phyloP scores from a whole-genome alignment of 176 grass and related monocot genomes.

The Paspalum vaginatum region DNA sequence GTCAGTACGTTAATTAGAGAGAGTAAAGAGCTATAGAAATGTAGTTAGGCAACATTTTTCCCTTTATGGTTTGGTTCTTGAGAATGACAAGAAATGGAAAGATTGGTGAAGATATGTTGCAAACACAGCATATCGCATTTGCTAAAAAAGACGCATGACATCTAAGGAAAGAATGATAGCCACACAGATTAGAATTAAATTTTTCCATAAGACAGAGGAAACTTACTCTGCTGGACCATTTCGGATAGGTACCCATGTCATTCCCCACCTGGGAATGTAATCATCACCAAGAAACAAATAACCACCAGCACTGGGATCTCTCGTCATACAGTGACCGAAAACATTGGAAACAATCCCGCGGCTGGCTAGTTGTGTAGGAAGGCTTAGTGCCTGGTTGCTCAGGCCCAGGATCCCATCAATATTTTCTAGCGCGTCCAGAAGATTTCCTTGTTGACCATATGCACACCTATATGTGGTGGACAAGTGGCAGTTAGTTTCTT shows the following conservation, averaged over 20 bases:
- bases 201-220: background rate
- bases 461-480: conserved; percentile 63
- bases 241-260: conserved; percentile 77
- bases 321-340: conserved; percentile 72
- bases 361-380: conserved; percentile 72
- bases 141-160: conserved; percentile 24
- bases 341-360: conserved; percentile 73
- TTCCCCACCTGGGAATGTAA: conserved; percentile 77
- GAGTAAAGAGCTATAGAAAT: background rate
- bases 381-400: conserved; percentile 59
- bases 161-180: conserved; percentile 25
- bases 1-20: background rate
- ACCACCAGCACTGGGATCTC: conserved; percentile 60
- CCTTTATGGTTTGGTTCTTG: conserved; percentile 13
- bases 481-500: conserved; percentile 21
- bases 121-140: conserved; percentile 15
- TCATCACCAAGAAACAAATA: conserved; percentile 89
- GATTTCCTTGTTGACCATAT: conserved; percentile 83
- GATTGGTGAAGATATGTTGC: conserved; percentile 33
- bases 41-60: background rate
- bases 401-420: conserved; percentile 85
- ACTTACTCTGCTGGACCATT: conserved; percentile 78
- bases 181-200: background rate
- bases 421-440: conserved; percentile 56
- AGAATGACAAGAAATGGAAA: conserved; percentile 13